These are phyloP conservation scores for Monosporozyma unispora DNA, from an alignment of 805 yeast species.

Conservation along the genomic window DNA sequence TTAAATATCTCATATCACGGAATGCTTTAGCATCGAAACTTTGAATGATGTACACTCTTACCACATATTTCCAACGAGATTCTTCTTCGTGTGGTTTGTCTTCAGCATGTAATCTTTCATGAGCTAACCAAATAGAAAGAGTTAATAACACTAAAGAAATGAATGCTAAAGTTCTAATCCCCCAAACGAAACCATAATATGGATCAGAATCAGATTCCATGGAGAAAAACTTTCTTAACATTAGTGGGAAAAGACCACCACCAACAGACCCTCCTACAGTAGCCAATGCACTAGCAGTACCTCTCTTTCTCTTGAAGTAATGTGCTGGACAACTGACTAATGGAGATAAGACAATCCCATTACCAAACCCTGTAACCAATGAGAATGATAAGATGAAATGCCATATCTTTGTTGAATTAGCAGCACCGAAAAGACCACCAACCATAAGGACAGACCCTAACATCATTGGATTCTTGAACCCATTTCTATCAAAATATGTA, in stretches of 20 bases:
- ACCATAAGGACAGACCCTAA: slow-evolving; percentile 36
- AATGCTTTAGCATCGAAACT: slow-evolving; percentile 32
- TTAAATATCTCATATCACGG: slow-evolving; percentile 36
- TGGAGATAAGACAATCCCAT: slow-evolving; percentile 49
- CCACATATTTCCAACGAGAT: slow-evolving; percentile 15
- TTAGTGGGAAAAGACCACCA: slow-evolving; percentile 45
- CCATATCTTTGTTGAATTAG: slow-evolving; percentile 41
- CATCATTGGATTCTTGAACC: slow-evolving; percentile 36
- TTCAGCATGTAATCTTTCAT: slow-evolving; percentile 38
- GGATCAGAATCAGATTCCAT: slow-evolving; percentile 18
- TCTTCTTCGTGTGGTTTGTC: slow-evolving; percentile 14
- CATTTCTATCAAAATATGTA: slow-evolving; percentile 47
- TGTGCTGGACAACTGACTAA: slow-evolving; percentile 52
- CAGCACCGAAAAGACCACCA: slow-evolving; percentile 44
- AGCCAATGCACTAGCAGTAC: slow-evolving; percentile 41
- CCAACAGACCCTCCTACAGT: slow-evolving; percentile 48
- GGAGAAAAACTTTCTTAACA: slow-evolving; percentile 38
- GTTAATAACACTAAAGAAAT: slow-evolving; percentile 32
- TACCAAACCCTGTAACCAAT: slow-evolving; percentile 46
- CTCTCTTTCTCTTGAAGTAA: slow-evolving; percentile 52
- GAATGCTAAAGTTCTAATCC: slow-evolving; percentile 44
- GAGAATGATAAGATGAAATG: slow-evolving; percentile 55
- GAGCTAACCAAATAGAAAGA: slow-evolving; percentile 30
- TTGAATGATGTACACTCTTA: slow-evolving; percentile 26
- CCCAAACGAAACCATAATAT: slow-evolving; percentile 44